A percentile compares a stretch with the other conserved stretches of the same genome.
Conservation (phyloP, 345 rosid species). For the Aquilaria malaccensis region DNA sequence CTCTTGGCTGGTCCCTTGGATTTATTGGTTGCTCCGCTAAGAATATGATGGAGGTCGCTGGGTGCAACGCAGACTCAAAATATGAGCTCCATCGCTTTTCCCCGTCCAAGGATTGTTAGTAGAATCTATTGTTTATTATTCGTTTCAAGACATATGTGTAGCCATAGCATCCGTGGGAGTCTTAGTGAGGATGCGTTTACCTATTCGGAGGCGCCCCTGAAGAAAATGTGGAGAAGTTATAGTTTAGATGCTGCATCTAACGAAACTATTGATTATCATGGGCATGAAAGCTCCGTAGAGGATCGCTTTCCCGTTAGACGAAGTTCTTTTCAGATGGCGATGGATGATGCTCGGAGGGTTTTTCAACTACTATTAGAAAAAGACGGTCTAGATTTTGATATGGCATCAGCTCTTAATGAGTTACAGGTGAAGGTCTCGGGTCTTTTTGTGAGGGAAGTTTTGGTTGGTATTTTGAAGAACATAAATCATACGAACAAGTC, state of each 20-base stretch:
- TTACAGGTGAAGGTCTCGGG: conserved; percentile 58
- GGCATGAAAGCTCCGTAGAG: conserved; percentile 10
- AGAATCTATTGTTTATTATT: conserved; percentile 23
- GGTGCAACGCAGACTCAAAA: conserved; percentile 15
- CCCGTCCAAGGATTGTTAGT: conserved; percentile 34
- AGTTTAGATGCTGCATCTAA: conserved; percentile 24
- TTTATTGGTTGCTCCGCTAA: conserved; percentile 12
- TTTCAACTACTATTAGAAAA: conserved; percentile 47
- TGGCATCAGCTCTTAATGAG: conserved; percentile 41
- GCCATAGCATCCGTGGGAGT: conserved; percentile 25
- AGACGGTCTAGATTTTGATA: conserved; percentile 58
- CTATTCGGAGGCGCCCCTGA: conserved; percentile 52
- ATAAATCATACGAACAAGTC: conserved; percentile 34
- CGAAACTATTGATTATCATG: conserved; percentile 19
- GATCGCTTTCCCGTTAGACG: conserved; percentile 18
- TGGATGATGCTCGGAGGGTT: conserved; percentile 41
- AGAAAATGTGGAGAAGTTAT: conserved; percentile 31
- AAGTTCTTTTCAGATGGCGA: conserved; percentile 30
- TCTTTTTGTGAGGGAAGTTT: conserved; percentile 76
- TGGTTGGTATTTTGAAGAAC: conserved; percentile 53
- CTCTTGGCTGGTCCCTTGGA: conserved; percentile 11
- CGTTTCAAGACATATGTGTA: conserved; percentile 37
- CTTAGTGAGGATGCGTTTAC: conserved; percentile 31
- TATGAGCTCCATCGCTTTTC: conserved; percentile 45
- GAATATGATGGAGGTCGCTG: conserved; percentile 36